A percentile compares a stretch with the other conserved stretches of the same genome.
phyloP scores from a whole-genome alignment of 208 protist genomes.

The Crithidia acanthocephali region DNA sequence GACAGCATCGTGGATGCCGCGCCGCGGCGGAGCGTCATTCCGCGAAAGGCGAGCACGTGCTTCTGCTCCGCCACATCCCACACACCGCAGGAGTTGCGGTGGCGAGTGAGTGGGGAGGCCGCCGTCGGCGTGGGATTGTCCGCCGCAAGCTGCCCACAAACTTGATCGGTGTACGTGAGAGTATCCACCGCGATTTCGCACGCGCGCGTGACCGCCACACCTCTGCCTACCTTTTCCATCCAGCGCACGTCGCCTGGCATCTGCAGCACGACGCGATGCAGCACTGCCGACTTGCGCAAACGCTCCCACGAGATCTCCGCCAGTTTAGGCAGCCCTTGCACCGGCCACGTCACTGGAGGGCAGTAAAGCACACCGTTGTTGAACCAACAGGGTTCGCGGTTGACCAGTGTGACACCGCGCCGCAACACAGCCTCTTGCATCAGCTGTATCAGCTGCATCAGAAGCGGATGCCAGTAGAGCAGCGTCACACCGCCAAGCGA shows the following conservation, averaged over 20 bases:
- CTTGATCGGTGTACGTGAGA: background rate
- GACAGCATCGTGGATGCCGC: background rate
- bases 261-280: conserved; percentile 16
- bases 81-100: background rate
- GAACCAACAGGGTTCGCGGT: conserved; percentile 34
- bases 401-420: conserved; percentile 17
- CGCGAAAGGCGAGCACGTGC: background rate
- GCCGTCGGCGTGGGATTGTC: background rate
- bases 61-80: background rate
- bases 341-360: conserved; percentile 28
- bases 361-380: conserved; percentile 17
- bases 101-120: background rate
- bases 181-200: background rate
- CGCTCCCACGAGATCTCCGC: conserved; percentile 15
- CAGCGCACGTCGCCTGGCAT: conserved; percentile 15
- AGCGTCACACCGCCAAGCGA: conserved; percentile 4
- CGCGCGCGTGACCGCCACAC: background rate
- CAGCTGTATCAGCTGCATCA: conserved; percentile 19
- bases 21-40: background rate
- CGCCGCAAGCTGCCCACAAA: background rate
- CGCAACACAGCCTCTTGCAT: conserved; percentile 20
- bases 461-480: conserved; percentile 31
- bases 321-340: background rate
- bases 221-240: conserved; percentile 7
- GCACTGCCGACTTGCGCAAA: conserved; percentile 17